Evolutionary conservation across 2,329 filamentous ascomycete species (phyloP), one percentile per base, ranked within the genome.

Genomic region (Sarocladium strictum): DNA sequence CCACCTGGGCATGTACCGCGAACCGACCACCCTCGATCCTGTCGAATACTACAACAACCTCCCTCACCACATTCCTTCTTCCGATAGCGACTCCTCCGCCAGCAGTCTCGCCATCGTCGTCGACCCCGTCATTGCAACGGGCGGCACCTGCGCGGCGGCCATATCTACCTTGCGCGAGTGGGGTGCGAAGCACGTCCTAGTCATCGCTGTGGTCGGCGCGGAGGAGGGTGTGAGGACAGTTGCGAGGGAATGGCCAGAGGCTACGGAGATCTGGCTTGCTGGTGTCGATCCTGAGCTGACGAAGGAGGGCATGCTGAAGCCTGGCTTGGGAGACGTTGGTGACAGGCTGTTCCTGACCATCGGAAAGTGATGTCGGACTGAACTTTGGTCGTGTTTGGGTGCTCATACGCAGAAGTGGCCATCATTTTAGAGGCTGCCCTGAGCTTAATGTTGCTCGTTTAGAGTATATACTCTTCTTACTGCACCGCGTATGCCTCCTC

Each of bases 21-120:
- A 97, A 69, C 90, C 88, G 57, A 83, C 84, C 55, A 93, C 89
- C 43, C 85, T 97, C 55, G 84, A 90, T 64, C 90, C 92, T 2
- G 92, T 97, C 56, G 92, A 96, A 73, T 96, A 97, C 80, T 97
- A 97, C 81, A 97, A 97, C 78, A 96, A 96, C 72, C 85, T 97
- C 19, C 91, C 91, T 33, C 86, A 89, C 72, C 87, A 90, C 72
- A 67, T 76, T 37, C 65, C 76, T 62, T 54, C 67, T 51, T 60
- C 70, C 27, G 19, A 17, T 33, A 57, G 65, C 43, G 61, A 67
- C 37, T 67, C 71, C 32, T 66, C 52, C 51, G 64, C 72, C 41
- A 73, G 73, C 43, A 76, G 69, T 56, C 77, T 96, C 12, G 91
- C 91, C 56, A 88, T 97, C 65, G 76, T 97, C 54, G 81, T 96